Evolutionary conservation across 2,329 filamentous ascomycete species (phyloP), one percentile per base, ranked within the genome.

Genomic region (Blastomyces gilchristii): DNA sequence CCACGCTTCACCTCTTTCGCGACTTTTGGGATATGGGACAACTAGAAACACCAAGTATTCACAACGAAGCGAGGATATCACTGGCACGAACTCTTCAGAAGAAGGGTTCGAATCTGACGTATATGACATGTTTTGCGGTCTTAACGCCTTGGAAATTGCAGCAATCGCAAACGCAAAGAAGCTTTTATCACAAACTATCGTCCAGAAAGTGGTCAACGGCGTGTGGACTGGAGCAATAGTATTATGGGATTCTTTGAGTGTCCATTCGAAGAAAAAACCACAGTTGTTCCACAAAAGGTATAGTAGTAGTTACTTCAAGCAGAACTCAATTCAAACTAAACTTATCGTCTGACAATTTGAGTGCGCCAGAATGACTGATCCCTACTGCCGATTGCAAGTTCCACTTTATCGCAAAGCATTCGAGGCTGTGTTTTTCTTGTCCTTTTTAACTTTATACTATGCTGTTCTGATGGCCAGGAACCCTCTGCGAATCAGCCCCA

Each of bases 61-160:
- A 7, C 47, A 70, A 53, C 64, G 64, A 12, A 72, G 72, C 56
- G 65, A 64, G 69, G 68, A 8, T 53, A 54, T 34, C 18, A n/a
- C 43, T 2, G 41, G 16, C 25, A 37, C 58, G 11, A 49, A 49
- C 45, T 49, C 43, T 11, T 64, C 65, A 43, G 66, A 67, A 1
- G 67, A 68, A 4, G 22, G 3, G 6, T 12, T 34, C 62, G 58
- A 57, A 39, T 16, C 28, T 3, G 61, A 53, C 12, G 37, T 16
- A 37, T 88, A 87, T 0, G 82, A 84, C 0, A 83, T 86, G 0
- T 96, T 96, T 72, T 85, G 86, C 45, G 86, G 87, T 22, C 80
- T 96, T 58, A 96, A 94, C 72, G 91, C 90, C 1, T 81, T 97
- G 18, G 91, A 96, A 72, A 92, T 96, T 69, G 91, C 90, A 34